Conservation (phyloP, 345 rosid genomes). For the Sisymbrium altissimum region DNA sequence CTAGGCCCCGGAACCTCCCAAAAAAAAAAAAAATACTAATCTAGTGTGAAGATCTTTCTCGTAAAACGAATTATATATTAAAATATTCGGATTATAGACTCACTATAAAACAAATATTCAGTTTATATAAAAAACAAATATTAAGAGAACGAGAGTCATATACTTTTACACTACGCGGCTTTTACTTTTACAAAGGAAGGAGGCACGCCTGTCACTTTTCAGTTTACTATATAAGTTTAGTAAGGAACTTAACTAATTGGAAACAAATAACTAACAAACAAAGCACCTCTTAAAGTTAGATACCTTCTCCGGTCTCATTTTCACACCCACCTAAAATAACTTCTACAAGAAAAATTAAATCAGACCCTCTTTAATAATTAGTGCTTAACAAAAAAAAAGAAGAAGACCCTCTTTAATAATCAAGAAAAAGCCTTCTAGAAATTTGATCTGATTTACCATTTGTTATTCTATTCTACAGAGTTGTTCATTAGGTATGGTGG, state of each 20-base stretch:
- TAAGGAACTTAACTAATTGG: background rate
- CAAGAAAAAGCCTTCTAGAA: slow-evolving; percentile 20
- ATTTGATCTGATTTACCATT: background rate
- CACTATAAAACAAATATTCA: background rate
- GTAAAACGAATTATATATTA: background rate
- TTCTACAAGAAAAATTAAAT: background rate
- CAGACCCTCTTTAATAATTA: slow-evolving; percentile 3
- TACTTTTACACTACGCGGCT: slow-evolving; percentile 18
- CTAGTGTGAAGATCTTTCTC: slow-evolving; percentile 4
- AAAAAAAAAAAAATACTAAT: too few species aligned
- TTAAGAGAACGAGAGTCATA: slow-evolving; percentile 8
- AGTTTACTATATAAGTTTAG: slow-evolving; percentile 1
- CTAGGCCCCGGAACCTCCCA: too few species aligned
- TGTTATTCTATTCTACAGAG: background rate
- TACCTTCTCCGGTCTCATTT: slow-evolving; percentile 28
- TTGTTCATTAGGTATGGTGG: background rate
- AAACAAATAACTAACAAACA: background rate
- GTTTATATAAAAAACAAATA: background rate
- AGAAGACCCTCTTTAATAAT: too few species aligned
- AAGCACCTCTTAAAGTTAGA: background rate
- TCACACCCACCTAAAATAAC: slow-evolving; percentile 24
- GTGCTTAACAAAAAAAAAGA: too few species aligned
- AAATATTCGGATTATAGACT: background rate
- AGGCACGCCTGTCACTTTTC: slow-evolving; percentile 1
- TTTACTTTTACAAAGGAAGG: background rate